These are phyloP conservation scores for Puccinia novopanici DNA, from an alignment of 1,284 basidiomycete genomes.

Conservation along the genomic window DNA sequence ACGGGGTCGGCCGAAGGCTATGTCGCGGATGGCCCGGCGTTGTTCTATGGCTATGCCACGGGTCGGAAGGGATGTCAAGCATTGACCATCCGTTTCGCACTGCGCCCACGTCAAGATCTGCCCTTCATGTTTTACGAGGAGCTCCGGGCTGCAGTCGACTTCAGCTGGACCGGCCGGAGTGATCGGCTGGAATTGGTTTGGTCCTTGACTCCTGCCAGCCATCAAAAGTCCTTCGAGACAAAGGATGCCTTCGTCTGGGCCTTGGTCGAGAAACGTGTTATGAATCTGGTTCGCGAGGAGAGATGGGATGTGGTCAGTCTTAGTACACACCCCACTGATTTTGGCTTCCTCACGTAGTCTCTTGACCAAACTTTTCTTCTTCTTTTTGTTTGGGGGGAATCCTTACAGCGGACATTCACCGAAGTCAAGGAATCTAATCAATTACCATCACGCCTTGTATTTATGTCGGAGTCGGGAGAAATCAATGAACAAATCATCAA, in stretches of 20 bases:
- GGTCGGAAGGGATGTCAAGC: conserved; percentile 74
- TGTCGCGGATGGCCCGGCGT: conserved; percentile 69
- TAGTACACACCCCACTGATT: too few species aligned
- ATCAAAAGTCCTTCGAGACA: conserved; percentile 56
- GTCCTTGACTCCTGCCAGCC: conserved; percentile 65
- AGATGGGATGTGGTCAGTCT: conserved; percentile 80
- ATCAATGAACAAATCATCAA: conserved; percentile 77
- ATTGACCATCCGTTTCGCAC: conserved; percentile 74
- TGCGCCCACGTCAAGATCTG: conserved; percentile 79
- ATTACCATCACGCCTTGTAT: conserved; percentile 65
- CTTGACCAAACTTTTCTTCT: conserved; percentile 29
- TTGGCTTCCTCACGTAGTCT: background rate
- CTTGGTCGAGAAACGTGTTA: conserved; percentile 74
- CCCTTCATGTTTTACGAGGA: conserved; percentile 69
- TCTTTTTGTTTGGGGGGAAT: conserved; percentile 62
- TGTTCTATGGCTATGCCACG: conserved; percentile 80
- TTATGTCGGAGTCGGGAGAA: conserved; percentile 81
- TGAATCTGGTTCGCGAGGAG: conserved; percentile 68
- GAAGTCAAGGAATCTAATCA: conserved; percentile 59
- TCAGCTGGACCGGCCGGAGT: conserved; percentile 68
- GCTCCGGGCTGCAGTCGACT: conserved; percentile 69
- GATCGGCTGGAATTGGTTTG: conserved; percentile 68
- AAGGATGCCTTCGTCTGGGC: conserved; percentile 76
- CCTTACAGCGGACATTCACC: conserved; percentile 71
- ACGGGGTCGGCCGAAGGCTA: conserved; percentile 52